These are phyloP conservation scores for Carex myosuroides DNA, from an alignment of 176 grass and related monocot species.

Conservation along the genomic window DNA sequence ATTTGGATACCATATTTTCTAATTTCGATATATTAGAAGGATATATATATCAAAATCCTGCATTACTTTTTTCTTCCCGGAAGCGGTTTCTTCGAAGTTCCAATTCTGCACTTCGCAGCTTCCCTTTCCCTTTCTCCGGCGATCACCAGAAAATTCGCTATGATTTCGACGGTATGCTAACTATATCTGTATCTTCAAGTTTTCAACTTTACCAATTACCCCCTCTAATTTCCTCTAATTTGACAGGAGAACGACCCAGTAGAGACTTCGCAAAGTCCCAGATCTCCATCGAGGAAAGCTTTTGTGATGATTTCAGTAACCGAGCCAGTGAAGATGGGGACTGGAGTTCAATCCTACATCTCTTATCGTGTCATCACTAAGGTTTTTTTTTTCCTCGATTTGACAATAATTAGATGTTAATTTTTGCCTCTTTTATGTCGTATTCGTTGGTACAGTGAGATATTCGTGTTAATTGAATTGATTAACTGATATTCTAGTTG, in stretches of 20 bases:
- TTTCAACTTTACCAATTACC: background rate
- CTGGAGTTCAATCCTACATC: conserved; percentile 94
- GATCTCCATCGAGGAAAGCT: conserved; percentile 50
- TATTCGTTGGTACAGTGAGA: background rate
- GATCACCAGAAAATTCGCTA: conserved; percentile 39
- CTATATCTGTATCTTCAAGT: background rate
- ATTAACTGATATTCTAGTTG: background rate
- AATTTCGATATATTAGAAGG: background rate
- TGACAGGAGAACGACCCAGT: conserved; percentile 54
- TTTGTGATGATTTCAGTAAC: conserved; percentile 74
- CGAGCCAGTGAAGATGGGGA: conserved; percentile 95
- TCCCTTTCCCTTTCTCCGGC: background rate
- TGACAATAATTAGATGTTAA: background rate
- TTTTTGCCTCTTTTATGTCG: background rate
- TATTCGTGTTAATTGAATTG: background rate
- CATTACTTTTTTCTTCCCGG: background rate
- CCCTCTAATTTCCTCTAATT: conserved; percentile 36
- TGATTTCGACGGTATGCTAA: conserved; percentile 65
- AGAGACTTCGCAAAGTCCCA: conserved; percentile 56
- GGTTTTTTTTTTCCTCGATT: conserved; percentile 40
- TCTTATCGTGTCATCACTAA: conserved; percentile 96
- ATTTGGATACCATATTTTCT: too few species aligned
- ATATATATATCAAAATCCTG: background rate
- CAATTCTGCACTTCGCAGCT: background rate
- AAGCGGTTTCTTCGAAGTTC: background rate